A percentile compares a stretch with the other conserved stretches of the same genome.
phyloP scores from a whole-genome alignment of 129 eudicot species.

The Apium graveolens region DNA sequence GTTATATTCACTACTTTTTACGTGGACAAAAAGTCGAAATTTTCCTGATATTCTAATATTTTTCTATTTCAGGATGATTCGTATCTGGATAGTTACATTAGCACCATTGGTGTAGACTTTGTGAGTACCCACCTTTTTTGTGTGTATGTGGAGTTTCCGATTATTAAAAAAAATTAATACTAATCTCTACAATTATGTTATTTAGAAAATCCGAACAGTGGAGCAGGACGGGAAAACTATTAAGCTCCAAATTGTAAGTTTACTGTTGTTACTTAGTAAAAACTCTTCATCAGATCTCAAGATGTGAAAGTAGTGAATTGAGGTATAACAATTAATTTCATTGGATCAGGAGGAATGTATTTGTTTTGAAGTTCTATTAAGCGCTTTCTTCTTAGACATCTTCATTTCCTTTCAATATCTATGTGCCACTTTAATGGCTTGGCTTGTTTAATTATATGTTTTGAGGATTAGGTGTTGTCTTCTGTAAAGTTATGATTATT shows the following conservation, averaged over 20 bases:
- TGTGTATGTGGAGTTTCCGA: not conserved
- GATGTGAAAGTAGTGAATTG: not conserved
- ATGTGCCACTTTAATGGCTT: not conserved
- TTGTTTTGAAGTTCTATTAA: not conserved
- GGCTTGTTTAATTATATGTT: not conserved
- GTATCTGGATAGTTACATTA: slow-evolving; percentile 89
- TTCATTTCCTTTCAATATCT: not conserved
- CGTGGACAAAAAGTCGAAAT: not conserved
- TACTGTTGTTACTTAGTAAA: not conserved
- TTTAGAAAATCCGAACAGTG: slow-evolving; percentile 93
- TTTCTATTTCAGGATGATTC: slow-evolving; percentile 71
- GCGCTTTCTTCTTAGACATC: not conserved
- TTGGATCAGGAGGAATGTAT: not conserved
- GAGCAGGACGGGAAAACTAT: slow-evolving; percentile 96
- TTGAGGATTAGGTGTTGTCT: not conserved
- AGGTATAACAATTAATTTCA: not conserved
- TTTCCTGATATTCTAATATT: slow-evolving; percentile 4
- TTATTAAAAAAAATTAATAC: not conserved
- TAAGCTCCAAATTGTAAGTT: slow-evolving; percentile 92
- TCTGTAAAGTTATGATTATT: not conserved
- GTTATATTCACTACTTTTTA: not conserved
- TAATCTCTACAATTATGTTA: not conserved
- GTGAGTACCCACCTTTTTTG: slow-evolving; percentile 40
- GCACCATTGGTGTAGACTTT: slow-evolving; percentile 97
- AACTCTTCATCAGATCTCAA: not conserved